Evolutionary conservation across 495 filamentous ascomycete genomes (phyloP), one percentile per base, ranked within the genome.

Genomic region (Echria macrotheca): DNA sequence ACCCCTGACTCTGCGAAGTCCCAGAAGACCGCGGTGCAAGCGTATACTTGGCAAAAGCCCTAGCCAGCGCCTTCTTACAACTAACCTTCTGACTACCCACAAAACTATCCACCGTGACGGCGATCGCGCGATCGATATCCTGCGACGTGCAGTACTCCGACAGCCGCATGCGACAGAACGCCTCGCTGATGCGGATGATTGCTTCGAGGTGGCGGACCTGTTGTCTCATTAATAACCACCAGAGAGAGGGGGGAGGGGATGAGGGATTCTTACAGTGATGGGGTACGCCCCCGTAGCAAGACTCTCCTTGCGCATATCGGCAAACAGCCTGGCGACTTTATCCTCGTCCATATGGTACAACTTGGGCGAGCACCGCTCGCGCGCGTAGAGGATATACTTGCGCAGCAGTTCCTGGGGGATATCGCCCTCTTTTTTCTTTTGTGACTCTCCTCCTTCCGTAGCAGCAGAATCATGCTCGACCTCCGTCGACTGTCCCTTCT

Each of bases 261-360:
- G n/a, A n/a, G n/a, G n/a, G n/a, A n/a, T n/a, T n/a, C 87, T 67
- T 75, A 96, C 93, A 18, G 94, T 99, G 52, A 99, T 99, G 10
- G 94, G 94, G 70, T 96, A 99, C 4, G 90, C 90, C 2, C 93
- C 93, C 12, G 93, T 97, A 0, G 91, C 91, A 40, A 96, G 68
- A 25, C 81, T 86, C 68, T 99, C 93, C 39, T 90, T 76, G 47
- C 93, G 76, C 90, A 99, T 96, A 70, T 99, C 94, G 5, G 89
- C 88, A 63, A 96, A 99, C 2, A 99, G 75, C 33, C 89, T 77
- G 11, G 94, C 87, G 25, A 99, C 79, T 70, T 99, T 99, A 64
- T 97, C 94, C 63, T 95, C 87, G 60, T 99, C 94, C 69, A 99
- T 96, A 64, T 97, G 89, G 60, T 96, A 91, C 28, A 99, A 75